Percentiles rank a stretch among this genome's conserved stretches.
These are phyloP conservation scores for Botrytis fragariae DNA, from an alignment of 2,329 filamentous ascomycete species.

Conservation along the genomic window DNA sequence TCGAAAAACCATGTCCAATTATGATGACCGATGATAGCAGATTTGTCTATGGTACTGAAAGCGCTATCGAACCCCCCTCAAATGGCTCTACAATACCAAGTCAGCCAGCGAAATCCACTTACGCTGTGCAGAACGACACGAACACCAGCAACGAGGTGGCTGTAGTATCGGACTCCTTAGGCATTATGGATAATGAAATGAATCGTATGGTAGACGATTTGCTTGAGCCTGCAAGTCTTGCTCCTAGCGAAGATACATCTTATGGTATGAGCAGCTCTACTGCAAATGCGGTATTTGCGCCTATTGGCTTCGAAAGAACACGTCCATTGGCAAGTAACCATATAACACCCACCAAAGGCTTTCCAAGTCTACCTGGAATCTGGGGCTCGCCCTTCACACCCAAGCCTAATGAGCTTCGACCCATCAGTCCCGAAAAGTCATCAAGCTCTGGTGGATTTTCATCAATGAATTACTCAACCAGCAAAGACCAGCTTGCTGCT, in stretches of 20 bases:
- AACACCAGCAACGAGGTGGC: not conserved
- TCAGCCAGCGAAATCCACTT: not conserved
- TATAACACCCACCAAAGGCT: slow-evolving; percentile 31
- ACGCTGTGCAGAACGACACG: not conserved
- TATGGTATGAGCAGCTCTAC: slow-evolving; percentile 56
- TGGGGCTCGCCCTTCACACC: slow-evolving; percentile 47
- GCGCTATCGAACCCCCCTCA: not conserved
- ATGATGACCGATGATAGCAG: slow-evolving; percentile 44
- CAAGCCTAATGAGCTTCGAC: slow-evolving; percentile 41
- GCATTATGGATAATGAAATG: slow-evolving; percentile 48
- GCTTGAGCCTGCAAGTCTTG: slow-evolving; percentile 41
- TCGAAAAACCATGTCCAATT: slow-evolving; percentile 42
- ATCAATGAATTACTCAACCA: slow-evolving; percentile 36
- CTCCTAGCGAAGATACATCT: slow-evolving; percentile 44
- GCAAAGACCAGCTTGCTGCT: slow-evolving; percentile 28
- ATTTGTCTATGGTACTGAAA: slow-evolving; percentile 46
- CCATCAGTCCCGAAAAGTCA: slow-evolving; percentile 41
- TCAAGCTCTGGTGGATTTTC: slow-evolving; percentile 35
- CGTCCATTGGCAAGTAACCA: slow-evolving; percentile 38
- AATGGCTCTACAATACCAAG: not conserved
- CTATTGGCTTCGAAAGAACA: slow-evolving; percentile 38
- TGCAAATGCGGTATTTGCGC: slow-evolving; percentile 51
- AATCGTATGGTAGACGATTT: slow-evolving; percentile 58
- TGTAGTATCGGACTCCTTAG: slow-evolving; percentile 26
- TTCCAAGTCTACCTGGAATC: slow-evolving; percentile 43